Evolutionary conservation across 1,139 yeast genomes (phyloP).

Genomic region (Saccharomyces pastorianus): DNA sequence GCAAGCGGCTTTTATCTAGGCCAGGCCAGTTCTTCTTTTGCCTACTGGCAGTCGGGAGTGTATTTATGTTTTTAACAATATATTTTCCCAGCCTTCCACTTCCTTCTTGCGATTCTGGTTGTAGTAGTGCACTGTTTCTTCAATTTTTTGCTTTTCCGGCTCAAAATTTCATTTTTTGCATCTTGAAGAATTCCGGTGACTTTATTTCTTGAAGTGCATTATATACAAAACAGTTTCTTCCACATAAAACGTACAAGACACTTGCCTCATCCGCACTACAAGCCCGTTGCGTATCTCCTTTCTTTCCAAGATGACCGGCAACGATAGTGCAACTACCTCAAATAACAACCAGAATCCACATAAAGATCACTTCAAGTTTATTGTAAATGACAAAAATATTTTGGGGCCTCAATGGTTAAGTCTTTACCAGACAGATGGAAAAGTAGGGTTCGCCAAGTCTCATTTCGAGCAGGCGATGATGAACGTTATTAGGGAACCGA

Average conservation of each 20-base stretch:
- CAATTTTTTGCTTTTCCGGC: background rate
- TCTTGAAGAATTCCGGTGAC: background rate
- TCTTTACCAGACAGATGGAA: constrained; percentile 32
- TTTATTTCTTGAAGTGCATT: background rate
- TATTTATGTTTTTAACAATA: background rate
- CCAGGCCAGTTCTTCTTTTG: background rate
- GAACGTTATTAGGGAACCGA: constrained; percentile 76
- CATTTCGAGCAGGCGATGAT: constrained; percentile 74
- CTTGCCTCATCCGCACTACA: background rate
- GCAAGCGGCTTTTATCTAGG: too few species aligned
- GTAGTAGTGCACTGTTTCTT: background rate
- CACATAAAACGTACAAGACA: background rate
- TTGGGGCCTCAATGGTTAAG: constrained; percentile 66
- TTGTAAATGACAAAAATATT: constrained; percentile 34
- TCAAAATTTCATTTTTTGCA: background rate
- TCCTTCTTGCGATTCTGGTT: background rate
- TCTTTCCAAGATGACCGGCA: background rate
- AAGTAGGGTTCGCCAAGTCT: constrained; percentile 33
- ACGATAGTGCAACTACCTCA: background rate
- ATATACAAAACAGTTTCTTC: background rate
- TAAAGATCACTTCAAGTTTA: constrained; percentile 24
- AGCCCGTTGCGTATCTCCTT: background rate
- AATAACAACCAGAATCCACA: constrained; percentile 2
- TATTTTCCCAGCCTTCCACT: background rate
- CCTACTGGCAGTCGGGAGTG: too few species aligned